Percentiles rank a stretch among this genome's conserved stretches.
These are phyloP conservation scores for Phytophthora tentaculata DNA, from an alignment of 352 stramenopile genomes.

Conservation along the genomic window DNA sequence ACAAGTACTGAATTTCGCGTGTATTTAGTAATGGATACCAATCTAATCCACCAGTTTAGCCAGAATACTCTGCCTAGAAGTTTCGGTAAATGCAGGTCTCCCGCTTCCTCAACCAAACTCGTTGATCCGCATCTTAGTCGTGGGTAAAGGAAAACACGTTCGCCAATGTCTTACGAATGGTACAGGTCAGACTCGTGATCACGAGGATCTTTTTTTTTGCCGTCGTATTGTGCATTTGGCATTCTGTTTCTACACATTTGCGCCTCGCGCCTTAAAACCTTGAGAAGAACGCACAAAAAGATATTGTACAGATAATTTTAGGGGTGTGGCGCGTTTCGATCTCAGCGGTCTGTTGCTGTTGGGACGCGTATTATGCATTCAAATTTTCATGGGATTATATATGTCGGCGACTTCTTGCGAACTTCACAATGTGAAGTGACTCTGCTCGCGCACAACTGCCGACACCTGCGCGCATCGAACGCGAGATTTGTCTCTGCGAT, in stretches of 20 bases:
- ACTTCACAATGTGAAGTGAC: too few relatives aligned
- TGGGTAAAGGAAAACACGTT: background rate
- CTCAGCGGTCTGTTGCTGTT: too few relatives aligned
- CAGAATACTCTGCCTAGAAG: background rate
- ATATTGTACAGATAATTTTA: too few relatives aligned
- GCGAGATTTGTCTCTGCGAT: background rate
- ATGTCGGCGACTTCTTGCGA: background rate
- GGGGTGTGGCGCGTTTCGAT: too few relatives aligned
- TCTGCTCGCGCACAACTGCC: background rate
- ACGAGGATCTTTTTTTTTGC: background rate
- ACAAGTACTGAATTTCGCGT: too few relatives aligned
- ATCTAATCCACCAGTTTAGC: too few relatives aligned
- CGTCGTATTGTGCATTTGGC: too few relatives aligned
- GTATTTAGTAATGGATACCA: too few relatives aligned
- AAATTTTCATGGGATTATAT: background rate
- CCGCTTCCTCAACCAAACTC: background rate
- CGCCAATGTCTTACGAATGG: background rate
- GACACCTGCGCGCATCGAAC: background rate
- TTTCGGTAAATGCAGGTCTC: background rate
- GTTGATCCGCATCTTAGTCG: constrained; percentile 1
- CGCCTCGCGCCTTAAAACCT: too few relatives aligned
- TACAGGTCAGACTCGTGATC: too few relatives aligned
- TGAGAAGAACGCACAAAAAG: too few relatives aligned
- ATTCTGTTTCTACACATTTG: too few relatives aligned
- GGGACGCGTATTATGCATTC: background rate